Base-by-base conservation (phyloP, 805 yeast genomes). In the Kazachstania taianensis region DNA sequence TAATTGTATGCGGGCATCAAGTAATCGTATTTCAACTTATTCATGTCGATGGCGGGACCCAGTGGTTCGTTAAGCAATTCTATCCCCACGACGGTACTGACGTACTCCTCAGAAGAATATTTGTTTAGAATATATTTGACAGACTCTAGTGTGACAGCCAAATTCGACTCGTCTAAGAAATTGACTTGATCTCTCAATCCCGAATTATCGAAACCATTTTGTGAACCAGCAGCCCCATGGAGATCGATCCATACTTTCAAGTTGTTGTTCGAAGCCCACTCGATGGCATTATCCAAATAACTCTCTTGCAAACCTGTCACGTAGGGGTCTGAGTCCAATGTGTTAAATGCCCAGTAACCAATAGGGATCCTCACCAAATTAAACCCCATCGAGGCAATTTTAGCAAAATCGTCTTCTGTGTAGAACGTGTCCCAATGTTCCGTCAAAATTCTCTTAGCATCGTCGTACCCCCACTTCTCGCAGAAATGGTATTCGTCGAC, bases 221-320 rank as follows among this genome's bases (percentile, higher is more conserved):
- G 97, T 16, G 94, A 81, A 16, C 96, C 96, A 23, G 95, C 94
- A n/a, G 81, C 94, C 43, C 96, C 96, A 56, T 87, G 97, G 51
- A 87, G 61, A 58, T 89, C 96, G 30, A 87, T 70, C 96, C 95
- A 85, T 17, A 75, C 94, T 53, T 78, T 77, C 43, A 87, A 53
- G 28, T 67, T 70, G 44, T 76, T 52, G 13, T 65, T 62, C 33
- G 72, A 57, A 29, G 83, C 75, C 96, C 96, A 89, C 13, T 54
- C 69, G 28, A 87, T 61, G 12, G 95, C 94, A 51, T 69, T 61
- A 50, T 83, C 94, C 36, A 87, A 61, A 57, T 81, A 83, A 7
- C 61, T 55, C 39, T 63, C 72, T 59, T 82, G 94, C 23, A 29
- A 37, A 23, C 96, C 96, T 52, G 70, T 75, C 23, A 85, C 92